Evolutionary conservation across 768 basidiomycete species (phyloP).

Genomic region (Lentinula boryana): DNA sequence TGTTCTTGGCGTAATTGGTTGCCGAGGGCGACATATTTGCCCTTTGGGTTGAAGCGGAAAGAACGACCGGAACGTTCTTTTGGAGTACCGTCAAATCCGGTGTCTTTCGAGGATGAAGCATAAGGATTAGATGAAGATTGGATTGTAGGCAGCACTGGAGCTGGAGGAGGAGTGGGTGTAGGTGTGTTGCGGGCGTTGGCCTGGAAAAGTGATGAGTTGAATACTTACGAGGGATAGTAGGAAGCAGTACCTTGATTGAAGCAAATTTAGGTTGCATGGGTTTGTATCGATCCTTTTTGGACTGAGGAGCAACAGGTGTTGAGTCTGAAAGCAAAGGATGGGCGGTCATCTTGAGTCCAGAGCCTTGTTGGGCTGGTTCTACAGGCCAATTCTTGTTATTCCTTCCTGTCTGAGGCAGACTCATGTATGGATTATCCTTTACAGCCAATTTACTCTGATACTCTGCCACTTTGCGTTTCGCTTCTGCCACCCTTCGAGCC

Average conservation of each 20-base stretch:
- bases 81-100: conserved; percentile 68
- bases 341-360: conserved; percentile 85
- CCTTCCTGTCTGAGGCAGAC: conserved; percentile 48
- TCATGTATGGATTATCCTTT: conserved; percentile 85
- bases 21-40: conserved; percentile 77
- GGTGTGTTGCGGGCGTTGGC: conserved; percentile 77
- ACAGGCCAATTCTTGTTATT: conserved; percentile 44
- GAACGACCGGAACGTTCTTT: conserved; percentile 63
- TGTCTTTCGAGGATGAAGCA: conserved; percentile 50
- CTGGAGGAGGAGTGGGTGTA: conserved; percentile 46
- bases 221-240: neutral
- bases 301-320: conserved; percentile 51
- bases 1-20: conserved; percentile 68
- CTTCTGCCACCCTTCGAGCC: conserved; percentile 71
- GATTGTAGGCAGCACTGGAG: conserved; percentile 29
- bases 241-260: conserved; percentile 67
- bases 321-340: conserved; percentile 80
- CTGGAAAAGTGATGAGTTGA: conserved; percentile 21
- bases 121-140: conserved; percentile 66
- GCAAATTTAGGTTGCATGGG: conserved; percentile 99
- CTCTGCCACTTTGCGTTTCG: conserved; percentile 78
- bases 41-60: conserved; percentile 88
- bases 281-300: conserved; percentile 90
- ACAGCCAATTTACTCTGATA: conserved; percentile 71
- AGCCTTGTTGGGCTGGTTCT: conserved; percentile 71